These are phyloP conservation scores for Alliaria petiolata DNA, from an alignment of 345 rosid species.

Conservation along the genomic window DNA sequence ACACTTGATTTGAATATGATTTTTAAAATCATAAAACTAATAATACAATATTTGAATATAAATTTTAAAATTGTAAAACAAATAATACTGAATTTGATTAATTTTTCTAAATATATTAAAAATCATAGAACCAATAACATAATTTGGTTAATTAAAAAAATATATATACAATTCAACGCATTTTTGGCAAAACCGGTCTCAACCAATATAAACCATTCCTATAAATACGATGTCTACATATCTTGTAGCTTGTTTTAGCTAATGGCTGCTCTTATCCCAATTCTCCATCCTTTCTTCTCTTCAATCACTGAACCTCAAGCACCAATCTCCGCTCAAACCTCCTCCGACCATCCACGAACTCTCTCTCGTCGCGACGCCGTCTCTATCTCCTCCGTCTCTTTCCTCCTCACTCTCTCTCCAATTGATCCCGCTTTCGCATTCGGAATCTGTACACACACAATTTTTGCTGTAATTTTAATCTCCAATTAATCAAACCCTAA, in stretches of 20 bases:
- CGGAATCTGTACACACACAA: constrained; percentile 62
- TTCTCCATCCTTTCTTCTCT: constrained; percentile 19
- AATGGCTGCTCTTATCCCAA: constrained; percentile 39
- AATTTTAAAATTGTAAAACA: too few species aligned
- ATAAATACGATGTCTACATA: not conserved
- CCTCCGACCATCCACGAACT: not conserved
- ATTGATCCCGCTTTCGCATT: constrained; percentile 60
- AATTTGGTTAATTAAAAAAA: too few species aligned
- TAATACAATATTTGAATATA: too few species aligned
- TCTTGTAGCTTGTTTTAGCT: not conserved
- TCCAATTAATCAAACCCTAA: not conserved
- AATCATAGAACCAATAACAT: too few species aligned
- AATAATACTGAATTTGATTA: too few species aligned
- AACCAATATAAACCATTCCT: not conserved
- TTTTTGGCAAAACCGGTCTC: not conserved
- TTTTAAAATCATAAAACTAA: too few species aligned
- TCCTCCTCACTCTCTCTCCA: constrained; percentile 34
- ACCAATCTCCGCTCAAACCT: constrained; percentile 12
- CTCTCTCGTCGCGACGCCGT: constrained; percentile 54
- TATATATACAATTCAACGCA: not conserved
- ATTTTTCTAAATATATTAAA: too few species aligned
- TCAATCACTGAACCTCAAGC: constrained; percentile 13
- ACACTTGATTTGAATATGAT: too few species aligned
- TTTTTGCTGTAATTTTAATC: not conserved
- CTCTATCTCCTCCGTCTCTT: constrained; percentile 44